These are phyloP conservation scores for Codiaeum variegatum DNA, from an alignment of 441 rosid species.

Conservation along the genomic window DNA sequence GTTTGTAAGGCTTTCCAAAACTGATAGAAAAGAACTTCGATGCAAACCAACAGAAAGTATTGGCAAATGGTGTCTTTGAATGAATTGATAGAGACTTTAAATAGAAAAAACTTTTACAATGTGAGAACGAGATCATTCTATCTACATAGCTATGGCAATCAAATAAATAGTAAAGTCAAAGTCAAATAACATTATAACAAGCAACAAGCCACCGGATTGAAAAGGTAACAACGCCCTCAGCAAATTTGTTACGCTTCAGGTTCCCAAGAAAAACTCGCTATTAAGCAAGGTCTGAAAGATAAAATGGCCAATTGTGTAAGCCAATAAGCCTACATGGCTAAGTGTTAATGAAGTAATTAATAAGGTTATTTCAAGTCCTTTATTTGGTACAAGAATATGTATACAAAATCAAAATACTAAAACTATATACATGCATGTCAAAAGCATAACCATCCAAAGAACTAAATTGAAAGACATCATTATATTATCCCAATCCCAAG, in stretches of 20 bases:
- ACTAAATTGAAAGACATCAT: background rate
- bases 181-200: background rate
- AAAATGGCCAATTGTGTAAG: background rate
- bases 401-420: too few species aligned
- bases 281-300: background rate
- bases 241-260: background rate
- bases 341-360: background rate
- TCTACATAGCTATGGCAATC: background rate
- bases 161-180: background rate
- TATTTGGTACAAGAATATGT: too few species aligned
- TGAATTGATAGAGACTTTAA: too few species aligned
- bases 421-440: background rate
- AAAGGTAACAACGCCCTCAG: background rate
- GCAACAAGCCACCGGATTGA: background rate
- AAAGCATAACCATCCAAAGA: constrained; percentile 2
- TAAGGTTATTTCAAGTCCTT: background rate
- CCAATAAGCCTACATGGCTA: background rate
- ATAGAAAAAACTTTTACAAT: background rate
- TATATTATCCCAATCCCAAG: background rate
- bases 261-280: background rate
- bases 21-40: background rate
- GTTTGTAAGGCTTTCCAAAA: background rate
- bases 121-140: background rate
- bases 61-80: background rate
- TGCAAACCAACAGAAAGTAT: background rate